Base-by-base conservation (phyloP, 306 rosid genomes). In the Lathyrus tuberosus region DNA sequence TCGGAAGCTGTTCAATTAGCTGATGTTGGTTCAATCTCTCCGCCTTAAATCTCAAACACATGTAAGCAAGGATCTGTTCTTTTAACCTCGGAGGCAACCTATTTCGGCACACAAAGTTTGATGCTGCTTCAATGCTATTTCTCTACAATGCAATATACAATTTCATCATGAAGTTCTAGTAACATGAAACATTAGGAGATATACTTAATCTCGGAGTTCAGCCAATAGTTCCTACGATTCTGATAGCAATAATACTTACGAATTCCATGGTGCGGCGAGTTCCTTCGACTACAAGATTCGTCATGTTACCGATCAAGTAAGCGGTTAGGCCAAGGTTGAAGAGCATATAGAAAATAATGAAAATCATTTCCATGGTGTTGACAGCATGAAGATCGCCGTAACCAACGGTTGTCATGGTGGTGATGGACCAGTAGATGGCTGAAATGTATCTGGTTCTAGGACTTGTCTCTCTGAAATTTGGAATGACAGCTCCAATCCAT, bases 241-340 rank as follows among this genome's bases (percentile, higher is more conserved):
- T 33, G 38, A 35, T 8, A 6, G 8, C 0, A 52, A 18, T 8
- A 26, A 28, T 40, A 60, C 95, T 71, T 60, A 94, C 98, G 65
- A 94, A 94, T 83, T 94, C 95, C 98, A 94, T 94, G 47, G 98
- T 88, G 35, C 95, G 96, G 31, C 96, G 85, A 69, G 98, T 94
- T 63, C 98, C 97, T 84, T 90, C 91, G 20, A 94, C 98, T 28
- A 94, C 96, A 61, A 94, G 86, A 77, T 90, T 88, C 3, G 98
- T 94, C 97, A 94, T 94, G 90, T 90, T 94, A 8, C 98, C 98
- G n/a, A 94, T 94, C 67, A 94, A 71, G 81, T 94, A 94, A 70
- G 98, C 90, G n/a, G 96, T 90, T 9, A 90, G 84, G 78, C 96
- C 98, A 67, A 90, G 98, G 78, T 94, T 90, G 74, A 90, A 88